phyloP scores from a whole-genome alignment of 2,329 filamentous ascomycete species.

The Hypoxylon sp. region DNA sequence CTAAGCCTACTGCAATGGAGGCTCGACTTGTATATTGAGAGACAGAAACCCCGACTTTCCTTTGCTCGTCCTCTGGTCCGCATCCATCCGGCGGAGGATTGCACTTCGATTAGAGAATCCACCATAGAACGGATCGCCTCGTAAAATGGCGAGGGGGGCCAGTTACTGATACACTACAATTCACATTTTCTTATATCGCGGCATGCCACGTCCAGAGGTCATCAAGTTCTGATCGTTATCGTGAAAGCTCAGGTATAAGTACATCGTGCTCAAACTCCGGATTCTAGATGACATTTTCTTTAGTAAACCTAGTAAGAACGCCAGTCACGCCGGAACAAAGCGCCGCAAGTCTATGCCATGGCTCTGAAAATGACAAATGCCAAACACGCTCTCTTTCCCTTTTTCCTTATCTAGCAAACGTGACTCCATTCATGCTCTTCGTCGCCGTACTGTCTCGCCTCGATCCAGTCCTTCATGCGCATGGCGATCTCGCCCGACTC shows the following conservation, averaged over 20 bases:
- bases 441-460: slow-evolving; percentile 93
- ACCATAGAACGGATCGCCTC: slow-evolving; percentile 34
- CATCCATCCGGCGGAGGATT: slow-evolving; percentile 7
- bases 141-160: slow-evolving; percentile 20
- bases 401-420: slow-evolving; percentile 45
- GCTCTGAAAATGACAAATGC: slow-evolving; percentile 6
- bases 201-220: not conserved
- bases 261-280: slow-evolving; percentile 2
- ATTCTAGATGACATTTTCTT: slow-evolving; percentile 13
- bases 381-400: not conserved
- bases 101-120: slow-evolving; percentile 28
- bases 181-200: slow-evolving; percentile 15
- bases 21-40: slow-evolving; percentile 33
- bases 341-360: slow-evolving; percentile 21
- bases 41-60: slow-evolving; percentile 23
- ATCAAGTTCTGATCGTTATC: not conserved
- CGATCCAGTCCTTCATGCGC: slow-evolving; percentile 96
- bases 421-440: slow-evolving; percentile 92
- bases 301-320: slow-evolving; percentile 25
- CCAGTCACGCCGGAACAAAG: slow-evolving; percentile 29
- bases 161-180: slow-evolving; percentile 28
- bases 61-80: slow-evolving; percentile 7
- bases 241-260: not conserved
- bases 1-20: slow-evolving; percentile 12
- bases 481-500: slow-evolving; percentile 88